Evolutionary conservation across 805 yeast species (phyloP).

Genomic region (Yarrowia sp.): DNA sequence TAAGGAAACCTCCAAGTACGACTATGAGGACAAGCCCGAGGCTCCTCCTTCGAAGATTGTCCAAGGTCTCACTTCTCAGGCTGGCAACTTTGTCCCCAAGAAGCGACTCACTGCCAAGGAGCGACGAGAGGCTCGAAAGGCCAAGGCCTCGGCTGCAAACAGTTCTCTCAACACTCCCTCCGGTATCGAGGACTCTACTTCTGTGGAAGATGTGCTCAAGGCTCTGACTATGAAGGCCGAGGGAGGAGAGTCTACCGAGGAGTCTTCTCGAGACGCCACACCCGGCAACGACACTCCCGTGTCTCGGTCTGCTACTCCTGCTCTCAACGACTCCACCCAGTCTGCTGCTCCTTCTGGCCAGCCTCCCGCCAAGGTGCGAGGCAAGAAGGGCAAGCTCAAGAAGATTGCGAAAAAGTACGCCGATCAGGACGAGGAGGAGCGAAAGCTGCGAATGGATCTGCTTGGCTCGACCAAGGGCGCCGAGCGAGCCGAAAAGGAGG

Average conservation of each 20-base stretch:
- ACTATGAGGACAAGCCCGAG: conserved; percentile 39
- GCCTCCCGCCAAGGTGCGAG: conserved; percentile 60
- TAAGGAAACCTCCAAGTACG: background rate
- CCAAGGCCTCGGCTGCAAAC: conserved; percentile 20
- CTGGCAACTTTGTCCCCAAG: conserved; percentile 9
- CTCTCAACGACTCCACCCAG: conserved; percentile 9
- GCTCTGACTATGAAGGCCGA: conserved; percentile 44
- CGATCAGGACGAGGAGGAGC: conserved; percentile 92
- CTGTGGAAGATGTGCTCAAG: conserved; percentile 45
- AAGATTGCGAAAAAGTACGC: conserved; percentile 84
- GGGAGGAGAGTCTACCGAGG: background rate
- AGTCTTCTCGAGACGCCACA: conserved; percentile 17
- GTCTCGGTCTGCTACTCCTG: conserved; percentile 2
- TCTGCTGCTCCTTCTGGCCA: conserved; percentile 6
- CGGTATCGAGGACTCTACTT: conserved; percentile 39
- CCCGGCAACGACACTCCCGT: conserved; percentile 17
- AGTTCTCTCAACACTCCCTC: conserved; percentile 28
- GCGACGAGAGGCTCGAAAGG: conserved; percentile 41
- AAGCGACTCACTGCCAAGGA: conserved; percentile 43
- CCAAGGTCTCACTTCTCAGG: conserved; percentile 8
- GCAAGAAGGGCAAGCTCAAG: conserved; percentile 83
- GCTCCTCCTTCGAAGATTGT: conserved; percentile 42
- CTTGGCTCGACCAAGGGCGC: conserved; percentile 79
- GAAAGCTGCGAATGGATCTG: conserved; percentile 73
- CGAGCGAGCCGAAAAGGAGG: conserved; percentile 51